These are phyloP conservation scores for Phytophthora melonis DNA, from an alignment of 352 stramenopile genomes.

Conservation along the genomic window DNA sequence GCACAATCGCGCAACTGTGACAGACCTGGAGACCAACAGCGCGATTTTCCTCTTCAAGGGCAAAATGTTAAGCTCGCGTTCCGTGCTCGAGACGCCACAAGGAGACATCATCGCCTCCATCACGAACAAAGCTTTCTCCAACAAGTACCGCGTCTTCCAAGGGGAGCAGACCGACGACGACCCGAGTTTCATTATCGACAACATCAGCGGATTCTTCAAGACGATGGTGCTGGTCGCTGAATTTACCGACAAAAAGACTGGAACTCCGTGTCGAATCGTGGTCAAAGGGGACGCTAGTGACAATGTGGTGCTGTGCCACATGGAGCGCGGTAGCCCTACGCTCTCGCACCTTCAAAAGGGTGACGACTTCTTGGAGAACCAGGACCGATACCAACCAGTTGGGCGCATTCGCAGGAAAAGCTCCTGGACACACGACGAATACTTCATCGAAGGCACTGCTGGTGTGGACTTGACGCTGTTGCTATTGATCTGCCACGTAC, in stretches of 20 bases:
- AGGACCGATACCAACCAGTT: neutral
- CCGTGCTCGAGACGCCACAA: neutral
- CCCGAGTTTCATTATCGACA: neutral
- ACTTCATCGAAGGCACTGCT: conserved; percentile 1
- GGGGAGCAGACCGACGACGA: neutral
- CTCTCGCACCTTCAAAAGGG: neutral
- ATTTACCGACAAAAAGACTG: neutral
- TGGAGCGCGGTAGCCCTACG: neutral
- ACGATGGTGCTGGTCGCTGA: neutral
- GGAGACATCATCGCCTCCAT: neutral
- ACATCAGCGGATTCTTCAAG: neutral
- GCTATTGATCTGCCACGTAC: conserved; percentile 2
- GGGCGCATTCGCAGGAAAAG: conserved; percentile 1
- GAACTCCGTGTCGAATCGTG: neutral
- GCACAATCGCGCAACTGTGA: neutral
- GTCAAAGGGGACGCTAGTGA: neutral
- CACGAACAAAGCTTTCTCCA: neutral
- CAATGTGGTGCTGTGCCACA: conserved; percentile 1
- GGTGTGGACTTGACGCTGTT: neutral
- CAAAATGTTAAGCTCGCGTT: neutral
- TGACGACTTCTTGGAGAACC: neutral
- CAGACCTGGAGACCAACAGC: neutral
- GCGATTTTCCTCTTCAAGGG: neutral
- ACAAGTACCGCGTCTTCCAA: conserved; percentile 1
- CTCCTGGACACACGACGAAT: neutral